These are phyloP conservation scores for Delonix regia DNA, from an alignment of 306 rosid species.

Conservation along the genomic window DNA sequence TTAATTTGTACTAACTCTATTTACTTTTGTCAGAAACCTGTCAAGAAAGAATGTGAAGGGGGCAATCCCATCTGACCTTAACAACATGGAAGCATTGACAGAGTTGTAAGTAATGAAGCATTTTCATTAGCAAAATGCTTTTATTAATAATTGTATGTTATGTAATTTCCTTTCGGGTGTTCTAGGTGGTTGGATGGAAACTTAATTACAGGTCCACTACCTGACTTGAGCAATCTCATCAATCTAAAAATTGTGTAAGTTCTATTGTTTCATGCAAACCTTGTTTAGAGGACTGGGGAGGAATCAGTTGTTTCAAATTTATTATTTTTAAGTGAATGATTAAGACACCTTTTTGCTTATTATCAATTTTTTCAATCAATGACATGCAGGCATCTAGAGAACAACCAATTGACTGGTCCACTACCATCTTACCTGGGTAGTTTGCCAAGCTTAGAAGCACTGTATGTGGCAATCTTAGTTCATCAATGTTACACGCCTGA, in stretches of 20 bases:
- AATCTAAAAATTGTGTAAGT: constrained; percentile 88
- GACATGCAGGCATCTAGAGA: constrained; percentile 87
- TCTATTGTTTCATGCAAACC: constrained; percentile 21
- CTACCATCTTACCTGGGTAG: constrained; percentile 80
- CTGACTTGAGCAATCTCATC: constrained; percentile 85
- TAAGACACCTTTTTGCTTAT: constrained; percentile 11
- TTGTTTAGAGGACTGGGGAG: background rate
- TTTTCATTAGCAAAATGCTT: background rate
- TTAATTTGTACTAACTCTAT: constrained; percentile 17
- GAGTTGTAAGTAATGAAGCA: constrained; percentile 74
- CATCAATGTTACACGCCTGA: constrained; percentile 23
- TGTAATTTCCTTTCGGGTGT: constrained; percentile 25
- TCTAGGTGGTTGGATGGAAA: constrained; percentile 84
- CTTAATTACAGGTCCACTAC: constrained; percentile 72
- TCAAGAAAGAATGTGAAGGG: constrained; percentile 70
- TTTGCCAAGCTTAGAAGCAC: constrained; percentile 79
- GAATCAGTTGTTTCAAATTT: constrained; percentile 24
- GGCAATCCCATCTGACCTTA: constrained; percentile 71
- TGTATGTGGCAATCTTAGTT: constrained; percentile 60
- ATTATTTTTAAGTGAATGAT: constrained; percentile 5
- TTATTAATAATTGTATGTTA: background rate
- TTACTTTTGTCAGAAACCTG: constrained; percentile 56
- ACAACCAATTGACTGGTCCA: constrained; percentile 76
- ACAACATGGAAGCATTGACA: constrained; percentile 67
- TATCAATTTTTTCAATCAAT: constrained; percentile 6